Evolutionary conservation across 208 protist genomes (phyloP), one percentile per base, ranked within the genome.

Genomic region (Polymyxa betae): DNA sequence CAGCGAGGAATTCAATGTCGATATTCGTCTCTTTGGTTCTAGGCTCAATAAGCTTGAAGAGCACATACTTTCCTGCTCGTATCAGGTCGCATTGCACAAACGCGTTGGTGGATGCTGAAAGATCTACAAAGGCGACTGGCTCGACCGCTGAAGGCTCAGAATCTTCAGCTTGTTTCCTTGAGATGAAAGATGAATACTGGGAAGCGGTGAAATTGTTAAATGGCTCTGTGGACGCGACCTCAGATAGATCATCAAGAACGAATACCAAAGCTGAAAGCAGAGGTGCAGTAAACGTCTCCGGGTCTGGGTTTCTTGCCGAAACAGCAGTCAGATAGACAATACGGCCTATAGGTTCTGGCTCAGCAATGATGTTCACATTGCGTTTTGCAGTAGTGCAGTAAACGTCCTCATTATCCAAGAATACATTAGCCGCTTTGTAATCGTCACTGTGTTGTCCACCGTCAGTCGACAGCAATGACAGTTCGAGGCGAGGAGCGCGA

Each of bases 331-430:
- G 16, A 43, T 82, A 82, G 10, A 82, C 35, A n/a, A 45, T 20
- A 43, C 35, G 72, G 5, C 72, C 72, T 45, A 20, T 45, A 45
- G 72, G 72, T 38, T 82, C 72, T 35, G 72, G n/a, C 35, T 82
- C 72, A 43, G 72, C 72, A 82, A 82, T 12, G 40, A 82, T 82
- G 35, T 82, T 82, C 72, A 82, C 72, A 43, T 82, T 82, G 72
- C n/a, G 35, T 35, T 43, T 35, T 82, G 5, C 12, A 82, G 72
- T 82, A 20, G 72, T 82, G 72, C 72, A 82, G n/a, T 82, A 82
- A 20, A n/a, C 72, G 5, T 82, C 72, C 5, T 82, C 72, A 82
- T 82, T 82, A 82, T 82, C 72, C 5, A 35, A 5, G n/a, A 82
- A n/a, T 16, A 82, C 72, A n/a, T 82, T 82, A 20, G 16, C n/a